Evolutionary conservation across 208 protist genomes (phyloP).

Genomic region (Trichomonas gallinae): DNA sequence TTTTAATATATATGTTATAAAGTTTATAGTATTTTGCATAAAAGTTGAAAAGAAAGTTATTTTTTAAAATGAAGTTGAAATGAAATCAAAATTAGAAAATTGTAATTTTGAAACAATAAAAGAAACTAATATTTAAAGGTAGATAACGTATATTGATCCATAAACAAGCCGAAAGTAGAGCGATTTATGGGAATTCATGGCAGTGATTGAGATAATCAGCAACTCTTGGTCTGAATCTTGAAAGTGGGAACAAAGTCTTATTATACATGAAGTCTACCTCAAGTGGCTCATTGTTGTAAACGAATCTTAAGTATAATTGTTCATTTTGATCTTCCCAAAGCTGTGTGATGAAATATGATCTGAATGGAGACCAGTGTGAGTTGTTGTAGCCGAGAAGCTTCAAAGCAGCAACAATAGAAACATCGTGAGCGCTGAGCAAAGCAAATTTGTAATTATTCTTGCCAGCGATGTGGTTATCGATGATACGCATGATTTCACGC

Average conservation of each 20-base stretch:
- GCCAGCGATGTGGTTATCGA: neutral
- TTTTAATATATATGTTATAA: neutral
- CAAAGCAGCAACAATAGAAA: neutral
- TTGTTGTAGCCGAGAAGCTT: neutral
- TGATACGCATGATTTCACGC: neutral
- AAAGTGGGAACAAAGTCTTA: neutral
- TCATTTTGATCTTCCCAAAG: neutral
- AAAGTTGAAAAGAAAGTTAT: too few species aligned
- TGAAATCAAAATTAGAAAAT: too few species aligned
- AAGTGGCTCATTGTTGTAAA: neutral
- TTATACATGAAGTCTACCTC: neutral
- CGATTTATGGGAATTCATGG: neutral
- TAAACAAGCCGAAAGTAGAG: too few species aligned
- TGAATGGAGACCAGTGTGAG: neutral
- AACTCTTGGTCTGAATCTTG: neutral
- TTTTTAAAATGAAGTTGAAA: too few species aligned
- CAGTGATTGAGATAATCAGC: neutral
- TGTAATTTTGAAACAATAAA: too few species aligned
- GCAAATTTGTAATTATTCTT: neutral
- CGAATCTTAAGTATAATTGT: neutral
- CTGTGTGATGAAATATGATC: neutral
- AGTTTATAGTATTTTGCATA: neutral
- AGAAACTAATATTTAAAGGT: too few species aligned
- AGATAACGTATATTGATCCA: too few species aligned
- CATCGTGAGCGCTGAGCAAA: neutral